These are phyloP conservation scores for Phaeophleospora eucalypticola DNA, from an alignment of 2,329 filamentous ascomycete genomes.

Conservation along the genomic window DNA sequence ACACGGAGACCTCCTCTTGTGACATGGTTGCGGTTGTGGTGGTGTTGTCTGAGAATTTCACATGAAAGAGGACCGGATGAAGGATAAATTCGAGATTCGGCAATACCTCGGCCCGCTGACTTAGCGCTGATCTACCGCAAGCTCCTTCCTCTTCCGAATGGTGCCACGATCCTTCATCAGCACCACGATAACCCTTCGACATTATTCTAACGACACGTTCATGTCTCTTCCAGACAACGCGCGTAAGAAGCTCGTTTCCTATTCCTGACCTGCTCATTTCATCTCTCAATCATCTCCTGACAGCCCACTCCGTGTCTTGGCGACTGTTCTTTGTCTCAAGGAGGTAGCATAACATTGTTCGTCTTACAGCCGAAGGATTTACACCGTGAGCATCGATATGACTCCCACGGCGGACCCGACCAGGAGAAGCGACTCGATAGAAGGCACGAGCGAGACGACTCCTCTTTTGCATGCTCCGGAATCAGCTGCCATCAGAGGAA, in stretches of 20 bases:
- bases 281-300: no score
- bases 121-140: neutral
- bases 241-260: no score
- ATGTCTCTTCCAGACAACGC: no score
- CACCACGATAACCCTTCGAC: no score
- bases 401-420: slow-evolving; percentile 15
- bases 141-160: neutral
- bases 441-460: slow-evolving; percentile 22
- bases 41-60: slow-evolving; percentile 74
- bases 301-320: no score
- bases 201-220: no score
- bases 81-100: neutral
- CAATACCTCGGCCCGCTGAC: neutral
- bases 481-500: slow-evolving; percentile 4
- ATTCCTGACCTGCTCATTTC: no score
- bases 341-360: neutral
- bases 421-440: slow-evolving; percentile 5
- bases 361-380: neutral
- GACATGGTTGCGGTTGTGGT: slow-evolving; percentile 52
- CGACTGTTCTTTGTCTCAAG: neutral
- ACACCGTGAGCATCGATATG: slow-evolving; percentile 6
- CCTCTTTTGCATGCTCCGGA: slow-evolving; percentile 24
- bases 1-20: slow-evolving; percentile 22
- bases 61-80: neutral
- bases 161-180: no score